These are phyloP conservation scores for Platanus orientalis DNA, from an alignment of 164 flowering plant species.

Conservation along the genomic window DNA sequence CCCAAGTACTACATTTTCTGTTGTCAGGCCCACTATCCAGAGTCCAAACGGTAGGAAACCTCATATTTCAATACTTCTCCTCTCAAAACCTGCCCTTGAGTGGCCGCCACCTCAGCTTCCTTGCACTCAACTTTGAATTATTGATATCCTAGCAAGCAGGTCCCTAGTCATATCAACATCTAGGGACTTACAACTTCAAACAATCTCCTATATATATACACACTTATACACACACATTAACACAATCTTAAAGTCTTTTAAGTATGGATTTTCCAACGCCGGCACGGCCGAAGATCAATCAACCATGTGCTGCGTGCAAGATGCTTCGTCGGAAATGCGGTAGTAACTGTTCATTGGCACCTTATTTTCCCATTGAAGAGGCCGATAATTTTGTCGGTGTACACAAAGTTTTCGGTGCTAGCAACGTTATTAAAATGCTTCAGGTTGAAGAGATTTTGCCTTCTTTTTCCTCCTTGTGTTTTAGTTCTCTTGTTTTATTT, in stretches of 20 bases:
- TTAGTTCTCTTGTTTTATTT: too few species aligned
- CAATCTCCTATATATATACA: conserved; percentile 8
- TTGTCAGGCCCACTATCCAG: too few species aligned
- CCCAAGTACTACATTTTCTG: too few species aligned
- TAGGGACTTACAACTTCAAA: not conserved
- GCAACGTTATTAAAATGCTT: conserved; percentile 47
- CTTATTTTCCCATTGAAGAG: conserved; percentile 38
- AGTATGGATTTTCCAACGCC: conserved; percentile 12
- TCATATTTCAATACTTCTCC: conserved; percentile 14
- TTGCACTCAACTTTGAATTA: conserved; percentile 21
- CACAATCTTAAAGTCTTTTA: not conserved
- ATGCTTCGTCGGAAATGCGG: conserved; percentile 43
- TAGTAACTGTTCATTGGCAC: conserved; percentile 34
- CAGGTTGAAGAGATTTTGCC: conserved; percentile 20
- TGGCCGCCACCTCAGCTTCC: conserved; percentile 28
- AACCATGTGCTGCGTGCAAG: conserved; percentile 50
- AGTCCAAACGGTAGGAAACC: not conserved
- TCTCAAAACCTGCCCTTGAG: conserved; percentile 14
- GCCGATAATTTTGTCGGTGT: conserved; percentile 35
- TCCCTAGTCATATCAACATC: not conserved
- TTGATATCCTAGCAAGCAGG: not conserved
- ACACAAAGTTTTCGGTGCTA: conserved; percentile 52
- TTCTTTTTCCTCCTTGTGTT: not conserved
- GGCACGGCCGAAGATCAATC: conserved; percentile 4
- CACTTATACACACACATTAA: not conserved